phyloP scores from a whole-genome alignment of 345 rosid genomes.

The Eucalyptus urophylla region DNA sequence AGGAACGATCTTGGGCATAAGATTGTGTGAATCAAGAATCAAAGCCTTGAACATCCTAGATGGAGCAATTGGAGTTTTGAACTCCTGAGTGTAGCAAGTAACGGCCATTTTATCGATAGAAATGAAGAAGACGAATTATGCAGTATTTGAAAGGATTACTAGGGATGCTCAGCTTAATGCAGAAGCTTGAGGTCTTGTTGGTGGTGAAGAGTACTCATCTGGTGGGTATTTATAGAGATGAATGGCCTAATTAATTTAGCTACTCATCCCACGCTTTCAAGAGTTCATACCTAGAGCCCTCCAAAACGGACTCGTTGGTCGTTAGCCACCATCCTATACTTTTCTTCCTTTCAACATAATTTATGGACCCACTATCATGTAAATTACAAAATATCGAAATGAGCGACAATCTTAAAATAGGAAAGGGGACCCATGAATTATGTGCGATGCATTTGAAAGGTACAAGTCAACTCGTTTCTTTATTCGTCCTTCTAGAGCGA shows the following conservation, averaged over 20 bases:
- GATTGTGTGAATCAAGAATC: background rate
- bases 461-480: too few relatives aligned
- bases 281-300: background rate
- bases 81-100: background rate
- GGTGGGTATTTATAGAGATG: background rate
- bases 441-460: background rate
- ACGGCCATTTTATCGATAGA: background rate
- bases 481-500: too few relatives aligned
- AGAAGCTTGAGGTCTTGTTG: background rate
- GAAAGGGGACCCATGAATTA: background rate
- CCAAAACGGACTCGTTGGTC: background rate
- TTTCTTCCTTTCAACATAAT: background rate
- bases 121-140: background rate
- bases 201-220: background rate
- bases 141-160: background rate
- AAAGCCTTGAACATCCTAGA: slow-evolving; percentile 4
- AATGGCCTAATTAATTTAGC: background rate
- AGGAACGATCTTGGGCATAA: slow-evolving; percentile 5
- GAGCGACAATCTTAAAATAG: background rate
- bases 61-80: background rate
- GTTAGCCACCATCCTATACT: background rate
- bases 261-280: background rate
- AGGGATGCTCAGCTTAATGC: background rate
- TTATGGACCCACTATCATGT: background rate
- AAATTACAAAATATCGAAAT: background rate